Conservation (phyloP, 345 rosid species). For the Salix exigua region DNA sequence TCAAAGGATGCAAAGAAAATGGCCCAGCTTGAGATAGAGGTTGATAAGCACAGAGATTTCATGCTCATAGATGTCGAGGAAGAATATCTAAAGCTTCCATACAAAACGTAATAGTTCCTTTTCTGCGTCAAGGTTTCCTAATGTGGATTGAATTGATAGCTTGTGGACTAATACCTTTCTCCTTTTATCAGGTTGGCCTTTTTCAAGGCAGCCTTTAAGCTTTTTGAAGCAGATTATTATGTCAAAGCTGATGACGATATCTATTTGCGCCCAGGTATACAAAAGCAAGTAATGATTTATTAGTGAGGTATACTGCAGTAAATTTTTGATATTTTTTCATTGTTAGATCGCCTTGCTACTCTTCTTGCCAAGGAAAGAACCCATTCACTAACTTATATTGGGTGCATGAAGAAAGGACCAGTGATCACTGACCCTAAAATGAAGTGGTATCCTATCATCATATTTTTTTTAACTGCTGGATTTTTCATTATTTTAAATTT, state of each 20-base stretch:
- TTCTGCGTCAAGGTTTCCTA: background rate
- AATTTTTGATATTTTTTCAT: background rate
- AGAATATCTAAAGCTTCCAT: slow-evolving; percentile 58
- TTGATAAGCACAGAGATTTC: slow-evolving; percentile 60
- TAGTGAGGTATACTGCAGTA: background rate
- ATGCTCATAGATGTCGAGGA: slow-evolving; percentile 68
- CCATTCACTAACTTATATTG: slow-evolving; percentile 56
- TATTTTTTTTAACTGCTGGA: background rate
- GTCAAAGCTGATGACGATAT: slow-evolving; percentile 80
- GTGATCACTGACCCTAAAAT: slow-evolving; percentile 70
- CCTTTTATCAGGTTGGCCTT: slow-evolving; percentile 44
- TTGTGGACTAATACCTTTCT: background rate
- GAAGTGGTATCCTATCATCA: slow-evolving; percentile 48
- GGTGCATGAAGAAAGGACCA: slow-evolving; percentile 92
- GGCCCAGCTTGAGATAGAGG: slow-evolving; percentile 59
- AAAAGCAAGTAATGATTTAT: background rate
- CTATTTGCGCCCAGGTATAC: slow-evolving; percentile 75
- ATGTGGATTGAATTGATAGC: background rate
- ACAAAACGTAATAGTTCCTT: slow-evolving; percentile 55
- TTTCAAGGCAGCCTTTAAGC: slow-evolving; percentile 63
- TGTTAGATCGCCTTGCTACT: slow-evolving; percentile 70
- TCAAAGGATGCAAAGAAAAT: slow-evolving; percentile 61
- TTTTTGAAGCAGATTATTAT: slow-evolving; percentile 76
- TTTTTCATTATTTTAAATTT: background rate
- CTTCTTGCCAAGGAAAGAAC: slow-evolving; percentile 74